Conservation (phyloP, 176 grass and related monocot genomes). For the Bothriochloa decipiens region DNA sequence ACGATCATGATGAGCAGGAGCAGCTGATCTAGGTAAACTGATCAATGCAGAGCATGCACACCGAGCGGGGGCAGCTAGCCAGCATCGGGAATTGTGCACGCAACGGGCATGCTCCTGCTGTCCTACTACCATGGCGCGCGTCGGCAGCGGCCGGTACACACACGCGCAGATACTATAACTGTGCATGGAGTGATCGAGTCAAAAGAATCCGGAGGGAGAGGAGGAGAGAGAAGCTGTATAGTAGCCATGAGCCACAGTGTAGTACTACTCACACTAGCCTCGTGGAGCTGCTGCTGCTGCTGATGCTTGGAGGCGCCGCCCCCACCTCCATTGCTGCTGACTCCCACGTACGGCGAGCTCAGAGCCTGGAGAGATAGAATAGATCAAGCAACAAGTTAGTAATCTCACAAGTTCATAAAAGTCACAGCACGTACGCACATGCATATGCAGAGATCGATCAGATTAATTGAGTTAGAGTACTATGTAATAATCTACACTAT, state of each 20-base stretch:
- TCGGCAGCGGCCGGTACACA: too few relatives aligned
- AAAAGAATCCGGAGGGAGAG: not conserved
- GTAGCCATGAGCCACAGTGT: slow-evolving; percentile 13
- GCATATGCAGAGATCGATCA: not conserved
- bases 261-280: slow-evolving; percentile 34
- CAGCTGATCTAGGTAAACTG: not conserved
- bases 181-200: not conserved
- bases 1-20: slow-evolving; percentile 35
- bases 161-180: not conserved
- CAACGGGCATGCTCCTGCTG: not conserved
- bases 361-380: slow-evolving; percentile 57
- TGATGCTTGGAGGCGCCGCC: slow-evolving; percentile 39
- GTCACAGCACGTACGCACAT: not conserved
- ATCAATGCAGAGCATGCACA: slow-evolving; percentile 23
- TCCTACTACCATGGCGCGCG: too few relatives aligned
- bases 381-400: not conserved
- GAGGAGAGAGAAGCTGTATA: not conserved
- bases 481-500: not conserved
- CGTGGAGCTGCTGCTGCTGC: slow-evolving; percentile 24
- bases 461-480: not conserved
- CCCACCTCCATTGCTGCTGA: slow-evolving; percentile 42
- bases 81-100: slow-evolving; percentile 54
- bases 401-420: not conserved
- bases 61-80: not conserved
- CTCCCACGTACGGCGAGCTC: slow-evolving; percentile 81